phyloP scores from a whole-genome alignment of 1,284 basidiomycete species.

The Apiotrichum gamsii region DNA sequence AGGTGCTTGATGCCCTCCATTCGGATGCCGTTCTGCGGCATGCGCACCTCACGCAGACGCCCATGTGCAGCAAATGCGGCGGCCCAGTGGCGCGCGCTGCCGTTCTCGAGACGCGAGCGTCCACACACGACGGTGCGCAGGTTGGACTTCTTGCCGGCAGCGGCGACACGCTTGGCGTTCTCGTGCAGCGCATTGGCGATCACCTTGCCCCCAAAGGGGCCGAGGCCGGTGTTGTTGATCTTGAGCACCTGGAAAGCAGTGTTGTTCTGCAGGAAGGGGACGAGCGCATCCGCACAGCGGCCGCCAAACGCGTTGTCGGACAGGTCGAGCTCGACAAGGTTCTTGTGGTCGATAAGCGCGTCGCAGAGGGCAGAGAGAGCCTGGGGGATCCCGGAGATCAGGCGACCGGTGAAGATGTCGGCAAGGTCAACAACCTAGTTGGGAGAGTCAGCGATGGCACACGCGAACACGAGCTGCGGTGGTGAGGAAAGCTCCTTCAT shows the following conservation, averaged over 20 bases:
- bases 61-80: conserved; percentile 80
- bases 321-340: conserved; percentile 81
- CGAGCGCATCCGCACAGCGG: conserved; percentile 89
- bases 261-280: conserved; percentile 77
- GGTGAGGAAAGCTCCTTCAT: no score
- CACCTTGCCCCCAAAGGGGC: conserved; percentile 79
- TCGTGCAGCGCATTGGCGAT: conserved; percentile 77
- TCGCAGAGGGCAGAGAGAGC: conserved; percentile 84
- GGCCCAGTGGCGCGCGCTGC: conserved; percentile 76
- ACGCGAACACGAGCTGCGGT: no score
- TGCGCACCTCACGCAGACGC: conserved; percentile 69
- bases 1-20: conserved; percentile 86
- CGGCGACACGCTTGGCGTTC: conserved; percentile 65
- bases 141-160: conserved; percentile 61
- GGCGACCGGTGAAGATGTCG: conserved; percentile 95
- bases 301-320: conserved; percentile 97
- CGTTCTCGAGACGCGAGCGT: conserved; percentile 89
- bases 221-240: conserved; percentile 95
- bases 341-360: conserved; percentile 70
- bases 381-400: conserved; percentile 90
- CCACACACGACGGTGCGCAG: conserved; percentile 84
- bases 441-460: no score
- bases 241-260: conserved; percentile 73
- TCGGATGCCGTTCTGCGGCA: conserved; percentile 96
- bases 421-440: conserved; percentile 95